Evolutionary conservation across 305 asterid genomes (phyloP).

Genomic region (Andrographis paniculata): DNA sequence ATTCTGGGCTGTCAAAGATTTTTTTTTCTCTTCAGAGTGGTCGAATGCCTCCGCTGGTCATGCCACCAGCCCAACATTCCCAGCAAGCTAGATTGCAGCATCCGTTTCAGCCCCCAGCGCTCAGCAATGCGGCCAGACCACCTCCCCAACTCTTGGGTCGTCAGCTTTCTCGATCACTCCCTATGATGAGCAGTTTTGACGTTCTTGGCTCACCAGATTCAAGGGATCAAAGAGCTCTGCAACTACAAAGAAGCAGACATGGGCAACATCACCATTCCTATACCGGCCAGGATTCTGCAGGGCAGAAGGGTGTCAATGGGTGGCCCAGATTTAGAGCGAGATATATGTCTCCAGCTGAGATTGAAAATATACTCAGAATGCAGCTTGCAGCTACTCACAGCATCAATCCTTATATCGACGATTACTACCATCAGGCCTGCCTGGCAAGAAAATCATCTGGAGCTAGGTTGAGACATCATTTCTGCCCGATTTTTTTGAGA

Average conservation of each 20-base stretch:
- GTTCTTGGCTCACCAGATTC: constrained; percentile 54
- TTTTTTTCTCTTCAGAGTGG: constrained; percentile 59
- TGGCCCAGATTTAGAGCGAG: constrained; percentile 78
- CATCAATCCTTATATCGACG: constrained; percentile 85
- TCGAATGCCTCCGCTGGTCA: constrained; percentile 38
- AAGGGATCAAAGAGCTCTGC: constrained; percentile 64
- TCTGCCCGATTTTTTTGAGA: constrained; percentile 64
- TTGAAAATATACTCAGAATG: constrained; percentile 75
- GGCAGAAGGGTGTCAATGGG: constrained; percentile 43
- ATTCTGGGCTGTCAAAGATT: constrained; percentile 37
- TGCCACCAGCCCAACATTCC: constrained; percentile 50
- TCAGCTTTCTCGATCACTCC: constrained; percentile 51
- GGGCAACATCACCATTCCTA: constrained; percentile 44
- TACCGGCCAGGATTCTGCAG: constrained; percentile 39
- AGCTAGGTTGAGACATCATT: constrained; percentile 76
- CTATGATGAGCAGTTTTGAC: constrained; percentile 50
- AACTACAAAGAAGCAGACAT: constrained; percentile 53
- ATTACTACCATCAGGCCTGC: constrained; percentile 91
- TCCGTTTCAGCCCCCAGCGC: constrained; percentile 53
- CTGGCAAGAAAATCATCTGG: constrained; percentile 65
- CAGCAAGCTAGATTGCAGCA: constrained; percentile 56
- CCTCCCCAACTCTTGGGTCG: constrained; percentile 50
- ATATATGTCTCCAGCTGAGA: constrained; percentile 75
- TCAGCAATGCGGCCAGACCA: constrained; percentile 50
- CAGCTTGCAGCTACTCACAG: constrained; percentile 91